These are phyloP conservation scores for Candida morakotiae DNA, from an alignment of 805 yeast species.

Conservation along the genomic window DNA sequence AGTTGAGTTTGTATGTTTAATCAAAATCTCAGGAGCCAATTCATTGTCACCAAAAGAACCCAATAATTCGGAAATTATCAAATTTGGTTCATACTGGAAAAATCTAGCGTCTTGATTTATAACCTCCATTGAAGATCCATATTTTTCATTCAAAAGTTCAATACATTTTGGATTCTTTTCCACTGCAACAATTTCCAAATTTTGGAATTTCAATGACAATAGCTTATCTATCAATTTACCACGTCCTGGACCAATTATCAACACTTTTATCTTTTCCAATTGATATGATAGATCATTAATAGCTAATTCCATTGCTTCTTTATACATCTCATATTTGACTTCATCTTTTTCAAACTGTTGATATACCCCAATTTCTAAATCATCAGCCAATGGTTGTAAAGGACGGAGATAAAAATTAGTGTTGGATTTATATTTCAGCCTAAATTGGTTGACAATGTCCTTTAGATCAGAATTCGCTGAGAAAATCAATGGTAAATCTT, in stretches of 20 bases:
- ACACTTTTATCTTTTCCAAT: conserved; percentile 21
- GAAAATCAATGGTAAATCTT: conserved; percentile 4
- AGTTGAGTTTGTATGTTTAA: background rate
- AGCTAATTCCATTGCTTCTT: conserved; percentile 57
- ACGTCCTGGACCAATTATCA: conserved; percentile 83
- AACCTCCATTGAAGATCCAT: conserved; percentile 45
- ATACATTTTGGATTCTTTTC: conserved; percentile 71
- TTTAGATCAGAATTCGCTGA: background rate
- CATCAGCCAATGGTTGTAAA: conserved; percentile 62
- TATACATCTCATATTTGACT: conserved; percentile 66
- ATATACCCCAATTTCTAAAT: conserved; percentile 59
- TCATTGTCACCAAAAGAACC: conserved; percentile 96
- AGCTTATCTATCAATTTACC: conserved; percentile 67
- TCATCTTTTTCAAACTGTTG: conserved; percentile 67
- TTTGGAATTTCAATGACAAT: background rate
- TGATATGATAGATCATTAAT: conserved; percentile 22
- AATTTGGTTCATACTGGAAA: conserved; percentile 13
- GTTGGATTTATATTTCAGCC: background rate
- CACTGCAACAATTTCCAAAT: conserved; percentile 41
- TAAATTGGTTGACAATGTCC: background rate
- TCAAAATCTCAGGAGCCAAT: conserved; percentile 72
- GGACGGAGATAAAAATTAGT: conserved; percentile 36
- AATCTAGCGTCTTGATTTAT: conserved; percentile 56
- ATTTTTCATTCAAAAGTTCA: conserved; percentile 44
- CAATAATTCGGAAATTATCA: conserved; percentile 75